Percentiles rank a stretch among this genome's conserved stretches.
phyloP scores from a whole-genome alignment of 495 filamentous ascomycete species.

The Xeromyces bisporus region DNA sequence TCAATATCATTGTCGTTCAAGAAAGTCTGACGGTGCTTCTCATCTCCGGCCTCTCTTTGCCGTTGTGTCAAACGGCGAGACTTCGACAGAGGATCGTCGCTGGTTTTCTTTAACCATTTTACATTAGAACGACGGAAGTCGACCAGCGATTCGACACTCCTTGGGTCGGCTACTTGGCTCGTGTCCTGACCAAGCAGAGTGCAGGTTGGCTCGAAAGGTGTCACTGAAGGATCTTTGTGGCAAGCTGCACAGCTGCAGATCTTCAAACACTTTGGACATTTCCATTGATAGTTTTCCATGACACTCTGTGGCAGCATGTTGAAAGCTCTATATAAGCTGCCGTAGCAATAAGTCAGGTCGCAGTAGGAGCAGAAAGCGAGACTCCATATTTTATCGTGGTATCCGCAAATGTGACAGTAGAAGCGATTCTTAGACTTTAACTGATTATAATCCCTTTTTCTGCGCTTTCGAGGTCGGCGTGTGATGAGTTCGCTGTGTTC shows the following conservation, averaged over 20 bases:
- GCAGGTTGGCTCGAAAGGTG: conserved; percentile 65
- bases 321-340: conserved; percentile 73
- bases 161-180: conserved; percentile 66
- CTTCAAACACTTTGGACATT: conserved; percentile 68
- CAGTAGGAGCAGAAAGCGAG: conserved; percentile 63
- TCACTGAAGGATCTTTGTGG: conserved; percentile 37
- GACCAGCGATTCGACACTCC: conserved; percentile 73
- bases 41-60: conserved; percentile 32
- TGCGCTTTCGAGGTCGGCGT: conserved; percentile 29
- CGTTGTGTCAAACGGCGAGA: conserved; percentile 30
- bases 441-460: conserved; percentile 23
- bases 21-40: conserved; percentile 23
- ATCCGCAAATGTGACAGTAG: conserved; percentile 65
- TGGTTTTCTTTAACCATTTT: conserved; percentile 49
- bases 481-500: conserved; percentile 23
- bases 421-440: conserved; percentile 28
- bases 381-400: conserved; percentile 63
- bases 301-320: conserved; percentile 64
- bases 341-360: conserved; percentile 64
- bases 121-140: conserved; percentile 74
- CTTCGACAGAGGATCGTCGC: conserved; percentile 24
- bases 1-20: conserved; percentile 21
- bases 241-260: conserved; percentile 76
- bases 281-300: conserved; percentile 66
- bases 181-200: conserved; percentile 84